Evolutionary conservation across 805 yeast species (phyloP).

Genomic region (Metschnikowia amazonensis): DNA sequence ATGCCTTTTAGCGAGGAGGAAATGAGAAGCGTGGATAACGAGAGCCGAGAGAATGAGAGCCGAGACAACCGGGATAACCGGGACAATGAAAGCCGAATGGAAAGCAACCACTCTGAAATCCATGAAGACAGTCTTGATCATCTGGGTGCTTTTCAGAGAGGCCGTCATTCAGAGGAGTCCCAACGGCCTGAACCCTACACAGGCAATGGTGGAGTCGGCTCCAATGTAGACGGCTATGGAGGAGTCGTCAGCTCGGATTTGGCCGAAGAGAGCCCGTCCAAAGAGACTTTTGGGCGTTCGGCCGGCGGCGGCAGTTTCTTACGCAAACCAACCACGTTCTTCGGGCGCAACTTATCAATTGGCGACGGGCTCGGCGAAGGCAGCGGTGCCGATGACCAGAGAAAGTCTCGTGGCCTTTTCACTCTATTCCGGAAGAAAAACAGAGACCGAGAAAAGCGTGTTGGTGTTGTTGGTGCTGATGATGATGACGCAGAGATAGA

Average conservation of each 20-base stretch:
- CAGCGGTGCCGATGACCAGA: conserved; percentile 17
- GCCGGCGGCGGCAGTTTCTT: conserved; percentile 5
- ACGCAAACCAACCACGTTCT: conserved; percentile 13
- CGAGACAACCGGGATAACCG: neutral
- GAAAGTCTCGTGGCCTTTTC: conserved; percentile 19
- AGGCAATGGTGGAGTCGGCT: neutral
- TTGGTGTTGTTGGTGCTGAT: conserved; percentile 12
- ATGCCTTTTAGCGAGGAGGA: conserved; percentile 17
- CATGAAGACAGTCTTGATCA: too few relatives aligned
- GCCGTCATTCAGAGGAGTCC: too few relatives aligned
- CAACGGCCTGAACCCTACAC: neutral
- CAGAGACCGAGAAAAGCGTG: conserved; percentile 23
- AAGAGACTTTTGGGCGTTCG: neutral
- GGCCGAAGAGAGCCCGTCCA: neutral
- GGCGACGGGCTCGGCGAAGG: conserved; percentile 13
- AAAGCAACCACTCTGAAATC: too few relatives aligned
- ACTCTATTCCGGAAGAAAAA: conserved; percentile 25
- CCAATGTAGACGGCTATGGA: neutral
- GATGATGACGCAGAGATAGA: conserved; percentile 17
- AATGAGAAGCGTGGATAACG: conserved; percentile 11
- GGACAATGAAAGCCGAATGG: neutral
- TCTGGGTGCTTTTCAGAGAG: too few relatives aligned
- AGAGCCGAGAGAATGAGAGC: neutral
- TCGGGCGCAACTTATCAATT: conserved; percentile 10
- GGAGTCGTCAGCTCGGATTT: neutral